Base-by-base conservation (phyloP, 1,284 basidiomycete genomes). In the Peniophora sp. region DNA sequence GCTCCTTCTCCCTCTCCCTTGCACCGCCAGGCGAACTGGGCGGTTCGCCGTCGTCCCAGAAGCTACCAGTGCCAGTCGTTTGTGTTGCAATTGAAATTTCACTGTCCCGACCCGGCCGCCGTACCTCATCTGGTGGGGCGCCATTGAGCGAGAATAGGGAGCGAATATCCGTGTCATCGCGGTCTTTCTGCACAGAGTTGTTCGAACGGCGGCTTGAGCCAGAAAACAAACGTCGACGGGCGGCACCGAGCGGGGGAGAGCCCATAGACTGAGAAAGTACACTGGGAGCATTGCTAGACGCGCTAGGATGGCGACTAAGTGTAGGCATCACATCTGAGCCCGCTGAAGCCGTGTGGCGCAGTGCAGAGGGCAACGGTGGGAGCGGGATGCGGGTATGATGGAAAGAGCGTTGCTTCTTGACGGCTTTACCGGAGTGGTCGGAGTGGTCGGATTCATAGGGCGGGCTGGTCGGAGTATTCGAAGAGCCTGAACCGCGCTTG, bases 221-320 rank as follows among this genome's bases (percentile, higher is more conserved):
- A 16, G 83, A 84, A 59, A 84, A 85, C 14, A 85, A 62, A n/a
- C 82, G 74, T 59, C 66, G 23, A 66, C 64, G 17, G 63, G 59
- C 10, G 56, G 39, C 39, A 16, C 20, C 39, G n/a, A 17, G n/a
- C 16, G 6, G 39, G 8, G 39, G 39, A 32, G 2, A 22, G 39
- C 39, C n/a, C n/a, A 41, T n/a, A 41, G 39, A 8, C 20, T 41
- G 39, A 16, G 20, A 22, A 39, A 11, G 55, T 50, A 46, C 48
- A 41, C 6, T 38, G 44, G 12, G 50, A 44, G 36, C 32, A 32
- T 32, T 32, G 27, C 27, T 32, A 32, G 27, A 32, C 12, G 27
- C 27, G 27, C 27, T 32, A 5, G 27, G 27, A 12, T 32, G 5
- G 6, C 27, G 27, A 5, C 6, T 12, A 32, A 32, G 27, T 6